These are phyloP conservation scores for Brassica napus DNA, from an alignment of 345 rosid genomes.

Conservation along the genomic window DNA sequence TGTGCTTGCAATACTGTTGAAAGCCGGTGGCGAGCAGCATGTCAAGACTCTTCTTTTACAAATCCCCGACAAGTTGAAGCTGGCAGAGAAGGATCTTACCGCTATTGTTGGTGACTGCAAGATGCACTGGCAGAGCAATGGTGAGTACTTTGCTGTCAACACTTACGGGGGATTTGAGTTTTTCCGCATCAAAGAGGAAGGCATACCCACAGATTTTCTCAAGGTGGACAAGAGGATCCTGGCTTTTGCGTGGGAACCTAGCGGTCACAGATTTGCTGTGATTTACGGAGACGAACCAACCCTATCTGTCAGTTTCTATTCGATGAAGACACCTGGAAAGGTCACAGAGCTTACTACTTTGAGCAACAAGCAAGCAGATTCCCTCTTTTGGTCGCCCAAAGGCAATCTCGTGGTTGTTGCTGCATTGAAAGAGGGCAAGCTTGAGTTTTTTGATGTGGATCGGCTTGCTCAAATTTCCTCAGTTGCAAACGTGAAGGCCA, in stretches of 20 bases:
- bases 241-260: constrained; percentile 93
- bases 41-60: constrained; percentile 78
- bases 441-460: no score
- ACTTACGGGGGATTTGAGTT: constrained; percentile 69
- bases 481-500: constrained; percentile 71
- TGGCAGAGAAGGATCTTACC: constrained; percentile 73
- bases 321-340: constrained; percentile 29
- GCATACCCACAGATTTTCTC: constrained; percentile 81
- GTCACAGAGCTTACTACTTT: constrained; percentile 65
- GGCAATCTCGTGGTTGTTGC: no score
- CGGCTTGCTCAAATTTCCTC: constrained; percentile 32
- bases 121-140: constrained; percentile 91
- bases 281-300: constrained; percentile 72
- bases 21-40: constrained; percentile 16
- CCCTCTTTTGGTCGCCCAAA: no score
- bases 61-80: constrained; percentile 67
- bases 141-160: constrained; percentile 76
- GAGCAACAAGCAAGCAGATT: constrained; percentile 47
- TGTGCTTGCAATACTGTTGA: constrained; percentile 51
- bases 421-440: no score
- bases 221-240: constrained; percentile 51
- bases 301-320: constrained; percentile 50
- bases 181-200: constrained; percentile 75
- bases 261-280: constrained; percentile 57
- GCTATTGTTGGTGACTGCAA: constrained; percentile 59